Base-by-base conservation (phyloP, 768 basidiomycete species). In the Mrakia blollopis region DNA sequence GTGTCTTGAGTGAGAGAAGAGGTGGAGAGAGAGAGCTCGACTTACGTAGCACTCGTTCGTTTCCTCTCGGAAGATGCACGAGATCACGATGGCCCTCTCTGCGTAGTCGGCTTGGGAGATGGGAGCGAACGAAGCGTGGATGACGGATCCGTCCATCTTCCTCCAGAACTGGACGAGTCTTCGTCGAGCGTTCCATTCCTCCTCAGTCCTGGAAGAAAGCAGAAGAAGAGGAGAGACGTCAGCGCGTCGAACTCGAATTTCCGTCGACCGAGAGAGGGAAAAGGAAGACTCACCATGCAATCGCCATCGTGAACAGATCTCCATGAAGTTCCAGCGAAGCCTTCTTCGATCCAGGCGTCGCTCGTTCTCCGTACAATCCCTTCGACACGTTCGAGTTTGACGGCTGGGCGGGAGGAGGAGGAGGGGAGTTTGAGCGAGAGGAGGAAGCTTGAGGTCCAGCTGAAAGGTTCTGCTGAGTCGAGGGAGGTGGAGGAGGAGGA, bases 11-110 rank as follows among this genome's bases (percentile, higher is more conserved):
- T 9, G 32, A 50, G 37, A 4, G 9, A 71, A n/a, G 18, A n/a
- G n/a, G n/a, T n/a, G n/a, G n/a, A n/a, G 47, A n/a, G 14, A 25
- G 52, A 8, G 32, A 5, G 28, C 28, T 8, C 13, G 28, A 76
- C 75, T 21, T 37, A 76, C 76, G 83, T 89, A 96, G 85, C 89
- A 96, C 4, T 88, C 85, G 80, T 91, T 89, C 10, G 63, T 78
- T 75, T 92, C 91, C 75, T 91, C 88, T 73, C 92, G 89, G 83
- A 91, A 93, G 81, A 98, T 98, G 86, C 96, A 98, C 0, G 94
- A 97, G 80, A 98, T 90, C 82, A 96, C 92, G 81, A 89, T 90
- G 82, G 91, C 90, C 39, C 88, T 86, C 52, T 90, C 88, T 75
- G 86, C 84, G 82, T 92, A 95, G 37, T 92, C 90, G 54, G 89